A percentile compares a stretch with the other conserved stretches of the same genome.
phyloP scores from a whole-genome alignment of 345 rosid genomes.

The Aquilaria yunnanensis region DNA sequence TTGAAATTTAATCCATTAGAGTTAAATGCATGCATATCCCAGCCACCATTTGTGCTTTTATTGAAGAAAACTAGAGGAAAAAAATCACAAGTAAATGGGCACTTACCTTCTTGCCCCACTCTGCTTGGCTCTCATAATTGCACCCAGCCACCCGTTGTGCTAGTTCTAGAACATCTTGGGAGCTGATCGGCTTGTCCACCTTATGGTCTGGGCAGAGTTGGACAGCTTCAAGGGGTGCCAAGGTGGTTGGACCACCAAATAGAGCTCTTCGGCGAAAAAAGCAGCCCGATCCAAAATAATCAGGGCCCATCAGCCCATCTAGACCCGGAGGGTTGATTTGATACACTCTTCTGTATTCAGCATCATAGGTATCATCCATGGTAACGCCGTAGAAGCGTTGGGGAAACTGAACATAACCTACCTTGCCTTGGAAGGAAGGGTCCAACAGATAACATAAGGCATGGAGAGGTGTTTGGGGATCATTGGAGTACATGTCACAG shows the following conservation, averaged over 20 bases:
- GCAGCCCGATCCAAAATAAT: constrained; percentile 51
- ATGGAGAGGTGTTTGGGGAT: constrained; percentile 43
- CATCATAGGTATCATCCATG: constrained; percentile 49
- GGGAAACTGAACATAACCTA: constrained; percentile 63
- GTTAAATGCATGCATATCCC: no score
- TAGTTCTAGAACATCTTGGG: constrained; percentile 19
- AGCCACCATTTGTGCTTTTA: no score
- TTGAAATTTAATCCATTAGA: neutral
- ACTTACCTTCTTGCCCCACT: constrained; percentile 65
- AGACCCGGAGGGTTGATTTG: constrained; percentile 36
- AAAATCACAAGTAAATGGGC: neutral
- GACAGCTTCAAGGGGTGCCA: constrained; percentile 22
- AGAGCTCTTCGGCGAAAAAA: constrained; percentile 52
- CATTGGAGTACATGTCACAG: constrained; percentile 76
- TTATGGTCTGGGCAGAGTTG: constrained; percentile 26
- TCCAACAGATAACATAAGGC: constrained; percentile 49
- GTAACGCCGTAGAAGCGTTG: constrained; percentile 48
- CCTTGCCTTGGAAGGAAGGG: constrained; percentile 15
- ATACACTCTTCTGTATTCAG: constrained; percentile 32
- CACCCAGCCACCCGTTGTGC: constrained; percentile 54
- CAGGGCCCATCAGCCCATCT: constrained; percentile 45
- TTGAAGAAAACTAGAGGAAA: no score
- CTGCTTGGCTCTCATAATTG: constrained; percentile 41
- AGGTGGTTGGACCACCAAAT: constrained; percentile 38
- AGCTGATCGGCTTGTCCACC: constrained; percentile 24